phyloP scores from a whole-genome alignment of 2,329 filamentous ascomycete species.

The Venturia aucupariae region DNA sequence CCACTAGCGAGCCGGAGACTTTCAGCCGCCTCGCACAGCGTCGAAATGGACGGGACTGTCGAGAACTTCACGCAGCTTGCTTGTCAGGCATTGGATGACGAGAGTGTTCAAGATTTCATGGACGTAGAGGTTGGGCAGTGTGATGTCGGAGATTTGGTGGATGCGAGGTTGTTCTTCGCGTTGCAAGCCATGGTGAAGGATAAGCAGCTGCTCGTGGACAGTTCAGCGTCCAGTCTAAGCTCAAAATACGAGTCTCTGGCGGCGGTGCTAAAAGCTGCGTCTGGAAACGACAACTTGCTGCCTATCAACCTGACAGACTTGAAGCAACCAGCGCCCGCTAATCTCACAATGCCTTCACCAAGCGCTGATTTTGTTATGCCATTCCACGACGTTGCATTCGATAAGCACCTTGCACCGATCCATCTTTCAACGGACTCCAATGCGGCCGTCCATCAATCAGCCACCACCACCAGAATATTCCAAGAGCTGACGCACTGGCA shows the following conservation, averaged over 20 bases:
- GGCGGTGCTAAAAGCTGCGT: not conserved
- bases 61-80: conserved; percentile 27
- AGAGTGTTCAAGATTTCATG: conserved; percentile 23
- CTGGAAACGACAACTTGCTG: not conserved
- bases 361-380: conserved; percentile 29
- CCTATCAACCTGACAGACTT: not conserved
- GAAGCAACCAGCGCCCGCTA: not conserved
- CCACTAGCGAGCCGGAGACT: not conserved
- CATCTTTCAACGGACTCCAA: conserved; percentile 28
- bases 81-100: conserved; percentile 32
- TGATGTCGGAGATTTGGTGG: conserved; percentile 47
- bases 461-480: conserved; percentile 34
- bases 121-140: not conserved
- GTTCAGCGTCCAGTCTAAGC: not conserved
- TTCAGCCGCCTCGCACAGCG: not conserved
- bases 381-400: conserved; percentile 39
- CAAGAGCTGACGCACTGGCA: conserved; percentile 52
- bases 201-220: conserved; percentile 15
- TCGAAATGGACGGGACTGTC: not conserved
- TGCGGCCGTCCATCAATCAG: conserved; percentile 23
- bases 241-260: not conserved
- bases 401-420: conserved; percentile 38
- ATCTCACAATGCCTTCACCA: not conserved
- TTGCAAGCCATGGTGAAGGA: not conserved
- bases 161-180: conserved; percentile 35